A percentile compares a stretch with the other conserved stretches of the same genome.
phyloP scores from a whole-genome alignment of 2,329 filamentous ascomycete species.

The Ophiostoma triangulosporum region DNA sequence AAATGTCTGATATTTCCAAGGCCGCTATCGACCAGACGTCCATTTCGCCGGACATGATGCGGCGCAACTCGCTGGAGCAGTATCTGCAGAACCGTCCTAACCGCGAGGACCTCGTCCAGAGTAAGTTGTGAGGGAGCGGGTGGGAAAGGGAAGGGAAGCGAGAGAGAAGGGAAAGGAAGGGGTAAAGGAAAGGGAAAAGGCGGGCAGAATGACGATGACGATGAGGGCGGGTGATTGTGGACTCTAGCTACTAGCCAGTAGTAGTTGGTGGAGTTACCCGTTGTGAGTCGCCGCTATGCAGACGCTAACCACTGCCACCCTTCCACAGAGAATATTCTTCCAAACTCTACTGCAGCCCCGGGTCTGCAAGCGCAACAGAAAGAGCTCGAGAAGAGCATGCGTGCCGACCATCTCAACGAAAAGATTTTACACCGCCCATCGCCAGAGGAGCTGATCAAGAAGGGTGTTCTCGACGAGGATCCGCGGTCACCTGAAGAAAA shows the following conservation, averaged over 20 bases:
- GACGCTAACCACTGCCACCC: background rate
- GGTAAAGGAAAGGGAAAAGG: background rate
- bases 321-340: slow-evolving; percentile 72
- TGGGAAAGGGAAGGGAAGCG: background rate
- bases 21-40: slow-evolving; percentile 36
- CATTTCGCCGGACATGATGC: slow-evolving; percentile 37
- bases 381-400: slow-evolving; percentile 81
- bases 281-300: background rate
- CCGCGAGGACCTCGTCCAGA: slow-evolving; percentile 64
- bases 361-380: slow-evolving; percentile 66
- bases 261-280: background rate
- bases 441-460: slow-evolving; percentile 62
- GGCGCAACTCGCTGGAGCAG: slow-evolving; percentile 59
- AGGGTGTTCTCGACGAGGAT: slow-evolving; percentile 64
- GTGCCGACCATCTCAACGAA: slow-evolving; percentile 73
- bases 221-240: background rate
- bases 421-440: slow-evolving; percentile 67
- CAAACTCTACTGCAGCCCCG: slow-evolving; percentile 63
- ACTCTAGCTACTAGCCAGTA: background rate
- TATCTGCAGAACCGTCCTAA: slow-evolving; percentile 61
- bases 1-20: slow-evolving; percentile 23
- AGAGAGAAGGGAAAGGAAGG: too few relatives aligned
- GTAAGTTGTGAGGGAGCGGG: slow-evolving; percentile 34
- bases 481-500: slow-evolving; percentile 43
- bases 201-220: background rate